A percentile compares a stretch with the other conserved stretches of the same genome.
phyloP scores from a whole-genome alignment of 192 early-diverging fungal genomes.

The Lunasporangiospora selenospora region DNA sequence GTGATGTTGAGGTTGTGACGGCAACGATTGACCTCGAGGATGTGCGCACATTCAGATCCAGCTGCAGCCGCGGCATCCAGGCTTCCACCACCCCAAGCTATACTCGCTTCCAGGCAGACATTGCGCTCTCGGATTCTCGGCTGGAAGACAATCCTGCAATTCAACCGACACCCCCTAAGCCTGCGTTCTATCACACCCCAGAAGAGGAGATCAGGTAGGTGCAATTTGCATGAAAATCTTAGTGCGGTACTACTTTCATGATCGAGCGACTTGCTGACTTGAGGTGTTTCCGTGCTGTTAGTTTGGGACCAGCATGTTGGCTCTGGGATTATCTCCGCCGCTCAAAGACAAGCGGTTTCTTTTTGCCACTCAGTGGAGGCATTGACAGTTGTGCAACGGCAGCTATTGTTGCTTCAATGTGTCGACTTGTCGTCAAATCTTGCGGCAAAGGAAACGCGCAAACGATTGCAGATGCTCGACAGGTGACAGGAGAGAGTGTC shows the following conservation, averaged over 20 bases:
- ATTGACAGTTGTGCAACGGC: conserved; percentile 94
- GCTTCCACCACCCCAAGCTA: conserved; percentile 70
- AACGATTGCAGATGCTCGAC: conserved; percentile 77
- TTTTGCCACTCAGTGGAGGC: conserved; percentile 96
- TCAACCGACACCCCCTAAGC: conserved; percentile 54
- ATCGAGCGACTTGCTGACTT: too few relatives aligned
- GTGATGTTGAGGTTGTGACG: conserved; percentile 93
- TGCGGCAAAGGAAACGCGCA: conserved; percentile 63
- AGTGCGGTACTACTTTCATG: not conserved
- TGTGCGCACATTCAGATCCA: conserved; percentile 80
- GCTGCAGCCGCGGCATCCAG: conserved; percentile 82
- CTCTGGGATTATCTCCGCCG: conserved; percentile 98
- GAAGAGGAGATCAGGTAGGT: conserved; percentile 86
- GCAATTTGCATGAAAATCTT: not conserved
- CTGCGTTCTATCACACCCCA: conserved; percentile 70
- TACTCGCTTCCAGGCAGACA: conserved; percentile 66
- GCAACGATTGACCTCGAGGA: conserved; percentile 93
- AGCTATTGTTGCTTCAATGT: conserved; percentile 92
- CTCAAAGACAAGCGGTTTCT: conserved; percentile 89
- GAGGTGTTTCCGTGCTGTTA: conserved; percentile 21
- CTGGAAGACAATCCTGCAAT: conserved; percentile 50
- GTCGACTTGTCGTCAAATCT: conserved; percentile 76
- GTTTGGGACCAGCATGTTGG: conserved; percentile 97
- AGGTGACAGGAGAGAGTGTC: conserved; percentile 61
- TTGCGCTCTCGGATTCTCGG: conserved; percentile 57